Base-by-base conservation (phyloP, 2,329 filamentous ascomycete genomes). In the Sclerotinia minor region DNA sequence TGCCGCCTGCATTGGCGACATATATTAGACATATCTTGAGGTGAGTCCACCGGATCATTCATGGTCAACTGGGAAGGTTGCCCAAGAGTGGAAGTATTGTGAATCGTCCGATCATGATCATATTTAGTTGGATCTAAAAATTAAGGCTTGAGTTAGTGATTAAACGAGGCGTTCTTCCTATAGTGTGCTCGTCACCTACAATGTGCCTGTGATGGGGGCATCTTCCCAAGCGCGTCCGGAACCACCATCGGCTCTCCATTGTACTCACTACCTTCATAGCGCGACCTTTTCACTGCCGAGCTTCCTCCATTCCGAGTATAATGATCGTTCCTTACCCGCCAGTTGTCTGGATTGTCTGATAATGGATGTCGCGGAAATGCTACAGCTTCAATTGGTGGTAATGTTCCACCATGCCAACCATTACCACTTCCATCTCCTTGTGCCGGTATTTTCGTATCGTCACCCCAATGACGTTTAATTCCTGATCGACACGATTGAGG, bases 391-490 rank as follows among this genome's bases (percentile, higher is more conserved):
- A 76, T 73, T 65, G 74, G 72, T 68, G 74, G 73, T 45, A 77
- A 65, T 60, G 61, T 67, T 38, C 69, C 55, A 50, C 69, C 67
- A 69, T 70, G 67, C 72, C 74, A 73, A 24, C 54, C 53, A 65
- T 67, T 69, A 41, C 53, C 38, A 35, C 60, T 69, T 67, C 69
- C 69, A 68, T 63, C 58, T 49, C 26, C 29, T 57, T 49, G 63
- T 45, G 50, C 19, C 17, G 52, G 17, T 52, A 58, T 45, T 54
- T 65, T 44, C 38, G 49, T 69, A 17, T 71, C 71, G 64, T 73
- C 73, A 64, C 75, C 73, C 74, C 75, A 75, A 72, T 72, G 74
- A 53, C 74, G 73, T 69, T 76, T 76, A 64, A 71, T 72, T 68
- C 71, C 71, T 64, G 71, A 47, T 68, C 70, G 72, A 70, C 67